Evolutionary conservation across 2,329 filamentous ascomycete genomes (phyloP).

Genomic region (Aspergillus phoenicis): DNA sequence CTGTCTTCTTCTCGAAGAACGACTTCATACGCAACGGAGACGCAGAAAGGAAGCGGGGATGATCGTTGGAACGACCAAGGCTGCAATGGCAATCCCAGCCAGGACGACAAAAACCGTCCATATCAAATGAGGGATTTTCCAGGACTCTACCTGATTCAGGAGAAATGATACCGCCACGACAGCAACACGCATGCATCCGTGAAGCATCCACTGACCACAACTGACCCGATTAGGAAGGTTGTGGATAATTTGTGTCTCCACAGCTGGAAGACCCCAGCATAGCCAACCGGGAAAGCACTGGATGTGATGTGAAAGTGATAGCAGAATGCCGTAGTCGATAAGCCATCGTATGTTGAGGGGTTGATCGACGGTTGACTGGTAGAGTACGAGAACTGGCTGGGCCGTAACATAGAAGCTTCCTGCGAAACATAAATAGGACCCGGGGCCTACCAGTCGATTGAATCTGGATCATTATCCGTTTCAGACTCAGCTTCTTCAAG

Average conservation of each 20-base stretch:
- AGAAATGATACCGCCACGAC: slow-evolving; percentile 40
- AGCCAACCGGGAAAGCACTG: slow-evolving; percentile 37
- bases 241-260: slow-evolving; percentile 41
- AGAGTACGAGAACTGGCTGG: slow-evolving; percentile 25
- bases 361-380: slow-evolving; percentile 36
- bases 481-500: slow-evolving; percentile 32
- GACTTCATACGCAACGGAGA: slow-evolving; percentile 34
- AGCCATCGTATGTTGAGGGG: slow-evolving; percentile 35
- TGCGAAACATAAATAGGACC: slow-evolving; percentile 46
- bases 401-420: slow-evolving; percentile 30
- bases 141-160: slow-evolving; percentile 32
- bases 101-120: slow-evolving; percentile 25
- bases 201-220: slow-evolving; percentile 39
- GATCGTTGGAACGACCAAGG: slow-evolving; percentile 30
- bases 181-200: slow-evolving; percentile 42
- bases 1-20: slow-evolving; percentile 23
- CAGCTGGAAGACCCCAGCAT: slow-evolving; percentile 32
- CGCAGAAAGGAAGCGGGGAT: slow-evolving; percentile 35
- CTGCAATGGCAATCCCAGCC: slow-evolving; percentile 33
- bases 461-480: slow-evolving; percentile 35
- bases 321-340: slow-evolving; percentile 36
- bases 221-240: slow-evolving; percentile 33
- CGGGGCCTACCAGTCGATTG: slow-evolving; percentile 30
- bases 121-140: slow-evolving; percentile 42
- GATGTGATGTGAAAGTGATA: slow-evolving; percentile 32